These are phyloP conservation scores for Trypanosoma avium DNA, from an alignment of 208 protist species.

Conservation along the genomic window DNA sequence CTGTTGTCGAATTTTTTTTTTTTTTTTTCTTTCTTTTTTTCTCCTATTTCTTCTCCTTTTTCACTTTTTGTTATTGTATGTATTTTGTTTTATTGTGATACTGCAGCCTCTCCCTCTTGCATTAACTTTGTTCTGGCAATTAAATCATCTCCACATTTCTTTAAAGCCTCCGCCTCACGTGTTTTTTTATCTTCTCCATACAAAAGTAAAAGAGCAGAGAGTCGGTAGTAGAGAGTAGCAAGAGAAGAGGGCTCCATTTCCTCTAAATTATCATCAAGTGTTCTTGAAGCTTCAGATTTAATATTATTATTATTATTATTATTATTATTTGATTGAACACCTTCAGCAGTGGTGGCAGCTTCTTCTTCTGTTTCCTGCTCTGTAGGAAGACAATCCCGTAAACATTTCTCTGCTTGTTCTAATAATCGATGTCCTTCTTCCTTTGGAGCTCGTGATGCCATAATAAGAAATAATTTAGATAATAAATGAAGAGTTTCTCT, in stretches of 20 bases:
- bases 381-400: slow-evolving; percentile 65
- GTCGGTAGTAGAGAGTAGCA: slow-evolving; percentile 70
- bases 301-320: slow-evolving; percentile 5
- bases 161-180: slow-evolving; percentile 50
- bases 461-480: slow-evolving; percentile 78
- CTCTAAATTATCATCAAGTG: slow-evolving; percentile 22
- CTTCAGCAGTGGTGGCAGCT: slow-evolving; percentile 14
- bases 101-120: background rate
- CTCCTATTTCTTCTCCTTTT: slow-evolving; percentile 1
- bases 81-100: background rate
- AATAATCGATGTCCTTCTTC: slow-evolving; percentile 62
- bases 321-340: background rate
- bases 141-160: slow-evolving; percentile 35
- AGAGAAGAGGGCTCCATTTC: slow-evolving; percentile 27
- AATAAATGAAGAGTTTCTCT: slow-evolving; percentile 73
- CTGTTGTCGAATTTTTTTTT: background rate
- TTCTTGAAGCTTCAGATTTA: background rate
- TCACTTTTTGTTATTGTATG: background rate
- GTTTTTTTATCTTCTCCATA: slow-evolving; percentile 66
- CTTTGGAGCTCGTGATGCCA: slow-evolving; percentile 77
- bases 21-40: slow-evolving; percentile 12
- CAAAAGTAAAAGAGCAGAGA: slow-evolving; percentile 63
- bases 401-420: slow-evolving; percentile 76
- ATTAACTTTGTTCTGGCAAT: slow-evolving; percentile 16
- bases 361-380: slow-evolving; percentile 39